Base-by-base conservation (phyloP, 2,329 filamentous ascomycete species). In the Aspergillus sp. region DNA sequence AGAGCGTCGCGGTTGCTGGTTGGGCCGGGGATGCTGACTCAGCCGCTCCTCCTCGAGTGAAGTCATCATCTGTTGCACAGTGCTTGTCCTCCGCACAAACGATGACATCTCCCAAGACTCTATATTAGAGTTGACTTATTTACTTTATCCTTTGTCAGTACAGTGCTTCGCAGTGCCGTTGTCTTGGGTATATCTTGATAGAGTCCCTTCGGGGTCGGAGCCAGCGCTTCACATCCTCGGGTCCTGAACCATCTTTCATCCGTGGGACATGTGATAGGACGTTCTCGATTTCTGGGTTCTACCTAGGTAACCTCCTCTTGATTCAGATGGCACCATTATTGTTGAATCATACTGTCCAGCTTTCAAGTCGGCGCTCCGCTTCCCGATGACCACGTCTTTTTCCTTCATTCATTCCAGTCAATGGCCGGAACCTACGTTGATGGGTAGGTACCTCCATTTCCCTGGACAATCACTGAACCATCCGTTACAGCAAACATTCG, bases 21-120 rank as follows among this genome's bases (percentile, higher is more conserved):
- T 65, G 65, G 65, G 41, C 50, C 48, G 55, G 60, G 51, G 15
- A 41, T 19, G 65, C 64, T 70, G 68, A 70, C 62, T 70, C 68
- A 70, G 65, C 67, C 34, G 25, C 59, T 66, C 74, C 71, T 74
- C 68, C 73, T 75, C 73, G 74, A 72, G 74, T 76, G 74, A 76
- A 74, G 69, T 74, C 70, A 73, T 69, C 60, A 63, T 41, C 23
- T 43, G 19, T 45, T 46, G 28, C 34, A 45, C 19, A 38, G 17
- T 8, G 51, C 53, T 52, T 19, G 58, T 52, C 5, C 13, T 45
- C 31, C 4, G 8, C 31, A 38, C 31, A 38, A 54, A 55, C 17
- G 22, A n/a, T 15, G 17, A n/a, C 15, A 19, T 50, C 15, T 31
- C 43, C 34, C n/a, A 19, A 13, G 43, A 47, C 23, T 38, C 17